Evolutionary conservation across 1,139 yeast species (phyloP), one percentile per base, ranked within the genome.

Genomic region (Blastobotrys buckinghamii): DNA sequence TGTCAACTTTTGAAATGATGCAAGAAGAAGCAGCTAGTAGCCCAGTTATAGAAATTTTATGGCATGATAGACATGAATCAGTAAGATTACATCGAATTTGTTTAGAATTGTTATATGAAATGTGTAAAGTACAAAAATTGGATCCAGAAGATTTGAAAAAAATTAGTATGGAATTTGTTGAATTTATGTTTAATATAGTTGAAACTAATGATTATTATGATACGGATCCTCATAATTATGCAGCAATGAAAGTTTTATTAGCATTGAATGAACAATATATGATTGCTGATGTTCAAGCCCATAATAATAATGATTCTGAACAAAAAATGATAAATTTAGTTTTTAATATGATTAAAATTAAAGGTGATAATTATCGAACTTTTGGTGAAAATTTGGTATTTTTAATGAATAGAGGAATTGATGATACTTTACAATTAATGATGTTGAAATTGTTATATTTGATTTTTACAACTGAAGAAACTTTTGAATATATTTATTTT

Each of bases 251-350:
- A 59, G 70, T 86, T n/a, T 65, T 88, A 9, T 69, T 89, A 42
- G 79, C 87, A 2, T 70, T 89, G 19, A 88, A 88, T 63, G 96
- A 89, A 62, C 96, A 89, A 63, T 89, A 79, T 63, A 77, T 89
- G 77, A 83, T 87, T 47, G 79, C 68, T 13, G 73, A 74, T 40
- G 75, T 78, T 27, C 46, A 39, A 6, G 47, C 49, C 2, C 45
- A 41, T 5, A 6, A 29, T 29, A 12, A 12, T 29, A 29, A 29
- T 12, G 43, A 39, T 5, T 44, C 34, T 8, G 40, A 45, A 9
- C 44, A 32, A 5, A 42, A 47, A 12, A 19, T 53, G 5, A 38
- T 22, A 6, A 73, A 73, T 56, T 54, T 53, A 34, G 65, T 70
- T 5, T 63, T 71, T 46, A 50, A 45, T 34, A 56, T 59, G 17